Evolutionary conservation across 225 moss, liverwort and hornwort genomes (phyloP).

Genomic region (Polytrichum formosum): DNA sequence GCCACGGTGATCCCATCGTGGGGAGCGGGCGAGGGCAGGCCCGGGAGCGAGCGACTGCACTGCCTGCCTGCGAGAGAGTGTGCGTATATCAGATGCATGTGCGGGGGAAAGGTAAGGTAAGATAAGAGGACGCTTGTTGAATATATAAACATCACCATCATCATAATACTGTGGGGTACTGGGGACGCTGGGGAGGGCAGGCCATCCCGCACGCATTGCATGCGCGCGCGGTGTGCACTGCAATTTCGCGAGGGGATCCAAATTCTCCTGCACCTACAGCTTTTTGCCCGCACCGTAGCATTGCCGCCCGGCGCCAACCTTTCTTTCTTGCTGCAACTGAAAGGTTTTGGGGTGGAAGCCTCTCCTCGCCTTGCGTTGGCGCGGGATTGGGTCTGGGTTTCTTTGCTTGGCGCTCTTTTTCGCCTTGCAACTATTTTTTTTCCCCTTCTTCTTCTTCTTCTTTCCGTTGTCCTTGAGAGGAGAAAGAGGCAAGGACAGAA

Average conservation of each 20-base stretch:
- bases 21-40: too few relatives aligned
- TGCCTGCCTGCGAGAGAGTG: background rate
- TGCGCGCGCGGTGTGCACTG: background rate
- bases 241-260: conserved; percentile 1
- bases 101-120: conserved; percentile 1
- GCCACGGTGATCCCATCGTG: too few relatives aligned
- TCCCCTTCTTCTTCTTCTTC: too few relatives aligned
- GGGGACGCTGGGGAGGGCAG: too few relatives aligned
- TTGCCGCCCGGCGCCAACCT: background rate
- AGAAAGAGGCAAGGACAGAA: background rate
- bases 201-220: background rate
- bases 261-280: conserved; percentile 3
- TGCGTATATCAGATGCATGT: conserved; percentile 15
- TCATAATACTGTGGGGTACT: background rate
- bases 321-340: background rate
- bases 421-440: background rate
- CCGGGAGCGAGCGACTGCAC: too few relatives aligned
- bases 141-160: background rate
- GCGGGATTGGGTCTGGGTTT: background rate
- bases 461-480: background rate
- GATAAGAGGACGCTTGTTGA: background rate
- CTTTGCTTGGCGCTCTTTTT: background rate
- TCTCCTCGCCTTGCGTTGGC: background rate
- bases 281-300: background rate
- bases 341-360: background rate